Base-by-base conservation (phyloP, 108 stramenopile species). In the Nitzschia palea region DNA sequence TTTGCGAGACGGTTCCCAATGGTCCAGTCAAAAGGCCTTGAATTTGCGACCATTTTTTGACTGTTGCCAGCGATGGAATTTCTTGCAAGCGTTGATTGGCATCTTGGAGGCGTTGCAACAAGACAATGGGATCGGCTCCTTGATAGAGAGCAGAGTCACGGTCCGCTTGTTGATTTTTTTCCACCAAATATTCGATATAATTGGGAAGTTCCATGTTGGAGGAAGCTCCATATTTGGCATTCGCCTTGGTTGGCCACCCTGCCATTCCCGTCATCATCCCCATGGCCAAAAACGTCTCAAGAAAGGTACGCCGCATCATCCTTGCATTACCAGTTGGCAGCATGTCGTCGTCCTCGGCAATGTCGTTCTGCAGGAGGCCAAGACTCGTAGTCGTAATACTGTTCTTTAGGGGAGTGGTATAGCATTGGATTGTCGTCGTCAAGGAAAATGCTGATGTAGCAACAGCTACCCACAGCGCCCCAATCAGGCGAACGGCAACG, bases 121-220 rank as follows among this genome's bases (percentile, higher is more conserved):
- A 80, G 2, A 70, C 52, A 40, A 80, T 61, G 15, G 68, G 58
- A 68, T 86, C 86, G 0, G 82, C 77, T 17, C 83, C 80, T 70
- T 86, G 74, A 53, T 89, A 87, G 4, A 87, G 70, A 6, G 76
- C 29, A 23, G 53, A 32, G 14, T 48, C 55, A 0, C 72, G 71
- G 37, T 85, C 71, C 0, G 35, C 67, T 33, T 70, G 68, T 31
- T 57, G 28, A 43, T 84, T 84, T 62, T 89, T 80, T 70, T 86
- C 83, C 42, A 86, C 86, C 10, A 89, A 67, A 65, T 64, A 84
- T 31, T 89, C 88, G 25, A 89, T 86, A 56, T 86, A 86, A 53
- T 80, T 89, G 14, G 84, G 86, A 34, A 89, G 20, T 22, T 76
- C 82, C 64, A 89, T 83, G 23, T 80, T 81, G 14, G 84, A 60